Percentiles rank a stretch among this genome's conserved stretches.
Conservation (phyloP, 2,329 filamentous ascomycete species). For the Fusarium redolens region DNA sequence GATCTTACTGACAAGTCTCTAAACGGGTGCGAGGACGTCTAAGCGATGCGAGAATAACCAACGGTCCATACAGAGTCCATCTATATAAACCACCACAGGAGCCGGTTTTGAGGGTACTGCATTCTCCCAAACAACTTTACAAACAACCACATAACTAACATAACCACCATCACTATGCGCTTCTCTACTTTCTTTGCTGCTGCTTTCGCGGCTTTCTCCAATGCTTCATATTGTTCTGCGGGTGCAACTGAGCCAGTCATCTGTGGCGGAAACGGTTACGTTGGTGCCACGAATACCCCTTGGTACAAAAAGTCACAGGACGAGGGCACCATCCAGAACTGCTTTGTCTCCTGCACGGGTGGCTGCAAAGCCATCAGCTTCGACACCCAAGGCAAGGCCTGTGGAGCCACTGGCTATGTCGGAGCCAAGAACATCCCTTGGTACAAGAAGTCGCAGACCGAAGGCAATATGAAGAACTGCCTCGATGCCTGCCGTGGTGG, state of each 20-base stretch:
- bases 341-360: background rate
- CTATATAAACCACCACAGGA: background rate
- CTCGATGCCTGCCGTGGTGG: background rate
- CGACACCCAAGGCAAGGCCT: background rate
- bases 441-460: background rate
- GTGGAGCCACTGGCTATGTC: background rate
- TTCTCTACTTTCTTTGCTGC: background rate
- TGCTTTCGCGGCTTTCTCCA: background rate
- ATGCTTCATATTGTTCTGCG: background rate
- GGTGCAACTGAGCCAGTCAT: background rate
- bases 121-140: background rate
- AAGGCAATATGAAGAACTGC: background rate
- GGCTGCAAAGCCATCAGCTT: background rate
- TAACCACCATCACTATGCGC: background rate
- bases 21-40: background rate
- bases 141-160: too few relatives aligned
- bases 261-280: background rate
- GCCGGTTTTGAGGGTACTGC: background rate
- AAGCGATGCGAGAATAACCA: rapidly evolving
- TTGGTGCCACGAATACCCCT: background rate
- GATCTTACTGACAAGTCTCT: background rate
- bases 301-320: background rate
- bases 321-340: background rate
- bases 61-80: rapidly evolving
- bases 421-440: background rate